Conservation (phyloP, 1,284 basidiomycete genomes). For the Cryptococcus jaspeensis region DNA sequence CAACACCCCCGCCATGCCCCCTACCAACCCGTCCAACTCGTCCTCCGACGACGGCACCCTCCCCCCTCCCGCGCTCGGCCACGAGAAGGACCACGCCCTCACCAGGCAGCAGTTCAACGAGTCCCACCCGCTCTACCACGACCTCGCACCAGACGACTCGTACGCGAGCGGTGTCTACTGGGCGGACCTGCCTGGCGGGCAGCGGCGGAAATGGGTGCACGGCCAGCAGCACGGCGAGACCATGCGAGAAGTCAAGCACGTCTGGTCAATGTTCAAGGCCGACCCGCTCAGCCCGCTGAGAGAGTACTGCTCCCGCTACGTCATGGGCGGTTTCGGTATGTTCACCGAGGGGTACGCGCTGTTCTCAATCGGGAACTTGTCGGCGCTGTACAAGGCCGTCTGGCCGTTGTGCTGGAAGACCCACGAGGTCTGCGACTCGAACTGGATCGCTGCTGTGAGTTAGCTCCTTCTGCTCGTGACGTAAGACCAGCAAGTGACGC, state of each 20-base stretch:
- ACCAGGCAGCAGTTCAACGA: slow-evolving; percentile 19
- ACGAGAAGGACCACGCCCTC: background rate
- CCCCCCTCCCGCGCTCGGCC: background rate
- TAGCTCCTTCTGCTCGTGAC: background rate
- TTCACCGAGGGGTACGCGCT: slow-evolving; percentile 56
- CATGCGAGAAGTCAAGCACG: slow-evolving; percentile 50
- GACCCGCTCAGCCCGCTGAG: slow-evolving; percentile 53
- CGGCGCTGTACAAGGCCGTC: slow-evolving; percentile 54
- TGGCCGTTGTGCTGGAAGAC: slow-evolving; percentile 57
- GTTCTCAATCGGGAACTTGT: slow-evolving; percentile 58
- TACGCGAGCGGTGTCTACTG: slow-evolving; percentile 47
- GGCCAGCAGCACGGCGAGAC: slow-evolving; percentile 52
- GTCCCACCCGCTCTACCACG: slow-evolving; percentile 46
- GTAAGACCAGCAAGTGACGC: too few relatives aligned
- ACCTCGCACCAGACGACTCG: slow-evolving; percentile 47
- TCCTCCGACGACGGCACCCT: slow-evolving; percentile 6
- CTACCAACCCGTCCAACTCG: background rate
- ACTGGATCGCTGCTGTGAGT: slow-evolving; percentile 53
- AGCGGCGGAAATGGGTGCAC: slow-evolving; percentile 52
- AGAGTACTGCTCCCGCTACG: slow-evolving; percentile 55
- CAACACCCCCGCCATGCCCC: slow-evolving; percentile 4
- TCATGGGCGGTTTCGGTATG: slow-evolving; percentile 57
- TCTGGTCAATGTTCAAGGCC: slow-evolving; percentile 56
- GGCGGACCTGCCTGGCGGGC: slow-evolving; percentile 45
- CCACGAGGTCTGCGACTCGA: slow-evolving; percentile 51